Evolutionary conservation across 2,329 filamentous ascomycete genomes (phyloP).

Genomic region (Claviceps sp.): DNA sequence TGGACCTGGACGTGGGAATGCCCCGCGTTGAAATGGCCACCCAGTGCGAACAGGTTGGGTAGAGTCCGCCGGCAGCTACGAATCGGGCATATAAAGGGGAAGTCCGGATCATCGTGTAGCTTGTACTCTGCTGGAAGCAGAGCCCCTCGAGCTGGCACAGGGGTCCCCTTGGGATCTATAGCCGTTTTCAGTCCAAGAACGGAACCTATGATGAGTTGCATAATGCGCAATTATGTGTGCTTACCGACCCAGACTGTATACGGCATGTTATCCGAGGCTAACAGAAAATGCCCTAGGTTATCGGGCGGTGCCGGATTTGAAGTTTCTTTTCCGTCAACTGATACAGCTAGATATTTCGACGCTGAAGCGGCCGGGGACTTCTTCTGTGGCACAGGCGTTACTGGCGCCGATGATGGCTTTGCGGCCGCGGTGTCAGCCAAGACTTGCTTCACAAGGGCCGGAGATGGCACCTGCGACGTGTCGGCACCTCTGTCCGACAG

Average conservation of each 20-base stretch:
- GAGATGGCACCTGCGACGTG: neutral
- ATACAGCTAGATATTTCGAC: neutral
- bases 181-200: neutral
- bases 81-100: conserved; percentile 23
- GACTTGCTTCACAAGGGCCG: neutral
- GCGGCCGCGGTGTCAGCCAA: neutral
- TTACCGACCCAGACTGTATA: conserved; percentile 1
- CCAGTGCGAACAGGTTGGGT: conserved; percentile 10
- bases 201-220: neutral
- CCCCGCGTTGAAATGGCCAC: conserved; percentile 14
- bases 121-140: conserved; percentile 21
- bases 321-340: neutral
- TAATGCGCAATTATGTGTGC: neutral
- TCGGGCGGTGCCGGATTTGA: neutral
- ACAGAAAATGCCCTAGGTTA: neutral
- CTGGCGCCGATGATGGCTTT: neutral
- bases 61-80: conserved; percentile 22
- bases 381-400: neutral
- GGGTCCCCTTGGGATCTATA: neutral
- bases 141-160: conserved; percentile 12
- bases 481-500: neutral
- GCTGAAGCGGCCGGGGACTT: neutral
- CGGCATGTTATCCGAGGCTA: conserved; percentile 1
- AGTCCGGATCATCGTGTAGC: conserved; percentile 10
- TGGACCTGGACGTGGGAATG: conserved; percentile 19